Evolutionary conservation across 805 yeast genomes (phyloP), one percentile per base, ranked within the genome.

Genomic region (Sungouiella blattae): DNA sequence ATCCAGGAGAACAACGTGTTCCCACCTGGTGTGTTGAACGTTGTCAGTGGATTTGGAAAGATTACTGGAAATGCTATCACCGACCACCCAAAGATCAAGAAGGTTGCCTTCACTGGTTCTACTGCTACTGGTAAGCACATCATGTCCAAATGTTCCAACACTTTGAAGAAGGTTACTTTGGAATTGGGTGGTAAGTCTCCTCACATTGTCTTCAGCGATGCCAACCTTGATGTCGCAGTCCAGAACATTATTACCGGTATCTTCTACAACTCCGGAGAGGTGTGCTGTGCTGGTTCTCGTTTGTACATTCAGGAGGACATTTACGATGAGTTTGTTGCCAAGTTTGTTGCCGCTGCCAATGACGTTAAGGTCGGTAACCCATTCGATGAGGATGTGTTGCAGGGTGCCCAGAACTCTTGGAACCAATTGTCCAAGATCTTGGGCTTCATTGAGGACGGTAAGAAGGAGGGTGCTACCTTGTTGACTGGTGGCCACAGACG

Each of bases 121-220:
- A 89, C 96, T 36, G 87, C 83, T 30, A 81, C 87, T 44, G 98
- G 97, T 57, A 83, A 85, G 61, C 67, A 65, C 52, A 85, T 89
- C 57, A 82, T 86, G 83, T 89, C 95, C 43, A 87, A 95, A 46
- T 73, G 76, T 44, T 75, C 86, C 32, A 80, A 80, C 64, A 44
- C 49, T 18, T 72, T 89, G 63, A 89, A 89, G 75, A 87, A 85
- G 63, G 87, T 88, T 45, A 89, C 97, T 28, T 75, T 89, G 58
- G 98, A 89, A 71, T 79, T 88, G 53, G 98, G 98, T 58, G 98
- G 98, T 59, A 89, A 89, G 71, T 88, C 96, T 22, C 96, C 98
- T 54, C 80, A 84, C 64, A 79, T 89, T 50, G 81, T 89, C 32
- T 87, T 84, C 57, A 80, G 82, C 55, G 97, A 89, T 58, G 89